Evolutionary conservation across 2,329 filamentous ascomycete species (phyloP).

Genomic region (Cytospora piceicola): DNA sequence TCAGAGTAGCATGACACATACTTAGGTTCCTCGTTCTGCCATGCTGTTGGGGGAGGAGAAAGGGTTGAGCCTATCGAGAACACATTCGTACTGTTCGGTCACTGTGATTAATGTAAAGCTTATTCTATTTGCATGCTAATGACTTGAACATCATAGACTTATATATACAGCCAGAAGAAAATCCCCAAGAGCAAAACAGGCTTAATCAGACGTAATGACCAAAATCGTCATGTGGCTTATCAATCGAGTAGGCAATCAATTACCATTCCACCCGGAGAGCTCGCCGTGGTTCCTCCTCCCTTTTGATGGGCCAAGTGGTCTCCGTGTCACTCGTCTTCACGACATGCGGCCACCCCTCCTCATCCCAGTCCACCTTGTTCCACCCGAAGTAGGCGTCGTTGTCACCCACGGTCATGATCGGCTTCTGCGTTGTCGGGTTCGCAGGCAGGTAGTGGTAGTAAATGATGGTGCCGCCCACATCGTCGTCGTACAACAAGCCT

Average conservation of each 20-base stretch:
- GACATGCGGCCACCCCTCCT: neutral
- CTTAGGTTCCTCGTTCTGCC: too few species aligned
- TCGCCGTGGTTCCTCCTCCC: constrained; percentile 1
- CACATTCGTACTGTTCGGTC: too few species aligned
- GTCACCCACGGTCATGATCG: neutral
- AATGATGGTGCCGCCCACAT: constrained; percentile 53
- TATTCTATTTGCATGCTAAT: too few species aligned
- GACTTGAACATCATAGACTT: neutral
- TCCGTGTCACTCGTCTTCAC: neutral
- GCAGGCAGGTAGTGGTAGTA: constrained; percentile 61
- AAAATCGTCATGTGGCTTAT: neutral
- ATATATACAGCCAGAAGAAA: neutral
- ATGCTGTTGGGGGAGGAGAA: too few species aligned
- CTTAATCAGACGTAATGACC: too few species aligned
- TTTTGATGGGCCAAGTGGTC: neutral
- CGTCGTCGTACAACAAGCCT: constrained; percentile 56
- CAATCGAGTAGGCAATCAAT: neutral
- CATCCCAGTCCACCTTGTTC: constrained; percentile 10
- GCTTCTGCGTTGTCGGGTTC: neutral
- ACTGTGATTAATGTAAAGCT: too few species aligned
- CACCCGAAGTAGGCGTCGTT: constrained; percentile 8
- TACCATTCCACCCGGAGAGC: constrained; percentile 13
- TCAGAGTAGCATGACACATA: too few species aligned
- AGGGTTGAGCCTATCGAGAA: too few species aligned
- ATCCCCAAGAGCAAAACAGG: neutral